Conservation (phyloP, 2,329 filamentous ascomycete species). For the Pseudogymnoascus pannorum region DNA sequence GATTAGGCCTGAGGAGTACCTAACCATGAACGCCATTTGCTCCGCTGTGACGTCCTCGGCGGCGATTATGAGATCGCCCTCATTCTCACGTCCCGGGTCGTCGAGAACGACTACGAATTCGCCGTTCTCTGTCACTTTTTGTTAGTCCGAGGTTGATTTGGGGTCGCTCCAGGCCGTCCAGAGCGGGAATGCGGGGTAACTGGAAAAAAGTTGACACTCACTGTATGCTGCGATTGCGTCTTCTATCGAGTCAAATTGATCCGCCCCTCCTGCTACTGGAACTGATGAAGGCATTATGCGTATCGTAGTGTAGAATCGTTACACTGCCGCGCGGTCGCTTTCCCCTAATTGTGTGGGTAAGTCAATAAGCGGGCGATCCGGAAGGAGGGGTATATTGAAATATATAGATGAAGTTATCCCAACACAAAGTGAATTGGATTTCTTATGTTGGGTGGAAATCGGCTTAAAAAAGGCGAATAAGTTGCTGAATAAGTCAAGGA, state of each 20-base stretch:
- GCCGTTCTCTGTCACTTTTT: constrained; percentile 51
- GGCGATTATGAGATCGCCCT: constrained; percentile 95
- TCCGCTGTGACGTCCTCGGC: constrained; percentile 74
- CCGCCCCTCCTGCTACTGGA: constrained; percentile 16
- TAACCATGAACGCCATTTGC: constrained; percentile 95
- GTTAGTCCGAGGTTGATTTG: constrained; percentile 12
- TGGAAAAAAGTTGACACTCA: constrained; percentile 32
- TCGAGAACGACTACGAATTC: constrained; percentile 97
- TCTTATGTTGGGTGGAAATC: background rate
- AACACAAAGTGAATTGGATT: background rate
- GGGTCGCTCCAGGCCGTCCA: constrained; percentile 13
- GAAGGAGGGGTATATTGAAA: constrained; percentile 5
- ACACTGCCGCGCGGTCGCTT: background rate
- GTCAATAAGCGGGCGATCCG: constrained; percentile 2
- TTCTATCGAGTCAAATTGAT: constrained; percentile 57
- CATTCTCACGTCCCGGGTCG: constrained; percentile 86
- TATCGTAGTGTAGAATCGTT: background rate
- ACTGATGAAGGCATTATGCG: constrained; percentile 24
- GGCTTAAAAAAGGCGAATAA: background rate
- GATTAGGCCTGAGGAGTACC: constrained; percentile 82
- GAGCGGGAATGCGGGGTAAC: constrained; percentile 11
- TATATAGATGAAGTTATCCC: background rate
- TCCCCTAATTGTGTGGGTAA: constrained; percentile 8
- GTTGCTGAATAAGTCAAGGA: constrained; percentile 4
- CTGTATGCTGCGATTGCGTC: constrained; percentile 58